Base-by-base conservation (phyloP, 164 flowering plant species). In the Tinospora cordifolia region DNA sequence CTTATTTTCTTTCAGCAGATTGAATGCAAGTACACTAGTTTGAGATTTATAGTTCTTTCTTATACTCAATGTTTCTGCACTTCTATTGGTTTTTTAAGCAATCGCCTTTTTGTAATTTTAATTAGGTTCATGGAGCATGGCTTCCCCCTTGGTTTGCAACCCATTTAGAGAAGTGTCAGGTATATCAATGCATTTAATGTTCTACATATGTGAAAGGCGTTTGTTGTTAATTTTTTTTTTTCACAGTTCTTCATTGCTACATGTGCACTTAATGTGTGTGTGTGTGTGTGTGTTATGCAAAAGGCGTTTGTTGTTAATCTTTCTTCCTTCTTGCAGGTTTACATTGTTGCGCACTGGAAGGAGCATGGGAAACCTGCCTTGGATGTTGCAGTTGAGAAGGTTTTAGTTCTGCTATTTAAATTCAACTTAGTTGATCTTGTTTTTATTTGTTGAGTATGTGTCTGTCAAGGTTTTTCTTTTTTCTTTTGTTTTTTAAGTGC, bases 61-160 rank as follows among this genome's bases (percentile, higher is more conserved):
- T 60, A 25, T 54, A 54, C 21, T 54, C 24, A 7, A 54, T 54
- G 60, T n/a, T 54, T 22, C 60, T 64, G 66, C 66, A 36, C 40
- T 1, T 34, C 7, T 64, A 30, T 34, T 26, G 49, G 49, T 65
- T 40, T 65, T 40, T 39, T 24, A 12, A 1, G 22, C 40, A 10
- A 22, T 22, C 41, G 41, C 17, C 68, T 63, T 40, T 30, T 63
- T 11, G 34, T 40, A 62, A 15, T 46, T 27, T 15, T 67, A 62
- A 69, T 76, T 84, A 92, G 98, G 91, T 81, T 78, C 95, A 91
- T 80, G 87, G 95, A 70, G 88, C 97, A 71, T 94, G 98, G 97
- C 86, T 94, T 76, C 98, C 98, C 67, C 92, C 87, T 58, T 91
- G 98, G 98, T 85, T 94, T 78, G 90, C 87, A 62, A 74, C 72